These are phyloP conservation scores for Copromyces sp. DNA, from an alignment of 495 filamentous ascomycete species.

Conservation along the genomic window DNA sequence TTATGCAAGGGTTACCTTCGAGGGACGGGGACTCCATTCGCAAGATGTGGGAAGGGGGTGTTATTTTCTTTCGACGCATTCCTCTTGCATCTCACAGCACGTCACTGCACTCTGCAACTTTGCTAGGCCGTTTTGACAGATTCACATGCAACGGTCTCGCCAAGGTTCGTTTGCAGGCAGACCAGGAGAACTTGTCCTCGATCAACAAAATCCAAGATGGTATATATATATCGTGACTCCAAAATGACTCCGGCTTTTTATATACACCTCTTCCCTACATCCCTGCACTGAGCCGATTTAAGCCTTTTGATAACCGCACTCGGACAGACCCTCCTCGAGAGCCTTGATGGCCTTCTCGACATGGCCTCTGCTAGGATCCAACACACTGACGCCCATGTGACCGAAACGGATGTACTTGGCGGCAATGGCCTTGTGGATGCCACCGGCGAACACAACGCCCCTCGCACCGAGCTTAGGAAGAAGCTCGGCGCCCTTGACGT, in stretches of 20 bases:
- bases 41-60: neutral
- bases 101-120: neutral
- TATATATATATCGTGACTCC: neutral
- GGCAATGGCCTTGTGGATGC: slow-evolving; percentile 73
- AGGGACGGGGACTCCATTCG: neutral
- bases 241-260: neutral
- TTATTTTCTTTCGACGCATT: neutral
- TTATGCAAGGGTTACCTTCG: neutral
- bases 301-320: slow-evolving; percentile 54
- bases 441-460: slow-evolving; percentile 88
- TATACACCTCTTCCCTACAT: neutral
- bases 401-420: slow-evolving; percentile 55
- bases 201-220: neutral
- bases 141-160: neutral
- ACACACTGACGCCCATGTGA: slow-evolving; percentile 94
- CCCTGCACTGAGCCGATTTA: slow-evolving; percentile 11
- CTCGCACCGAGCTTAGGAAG: slow-evolving; percentile 80
- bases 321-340: slow-evolving; percentile 60
- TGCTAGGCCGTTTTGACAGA: neutral
- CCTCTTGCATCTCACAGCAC: neutral
- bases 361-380: slow-evolving; percentile 53
- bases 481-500: slow-evolving; percentile 65
- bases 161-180: neutral
- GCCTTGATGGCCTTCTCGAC: slow-evolving; percentile 73
- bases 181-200: neutral